Percentiles rank a stretch among this genome's conserved stretches.
Conservation (phyloP, 495 filamentous ascomycete species). For the Apodospora peruviana region DNA sequence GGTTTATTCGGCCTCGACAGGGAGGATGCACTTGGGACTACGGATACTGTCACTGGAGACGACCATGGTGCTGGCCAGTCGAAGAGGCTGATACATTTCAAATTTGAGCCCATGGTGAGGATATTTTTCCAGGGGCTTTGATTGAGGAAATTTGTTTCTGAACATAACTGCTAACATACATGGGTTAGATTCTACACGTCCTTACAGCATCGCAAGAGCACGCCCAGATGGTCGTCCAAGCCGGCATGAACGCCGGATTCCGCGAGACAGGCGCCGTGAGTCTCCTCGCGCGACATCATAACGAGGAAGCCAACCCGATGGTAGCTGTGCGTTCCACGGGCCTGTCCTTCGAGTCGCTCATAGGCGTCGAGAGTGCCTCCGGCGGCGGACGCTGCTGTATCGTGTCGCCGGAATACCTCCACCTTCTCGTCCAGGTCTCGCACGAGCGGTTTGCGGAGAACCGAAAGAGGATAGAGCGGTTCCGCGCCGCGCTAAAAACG, state of each 20-base stretch:
- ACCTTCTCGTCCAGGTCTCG: conserved; percentile 57
- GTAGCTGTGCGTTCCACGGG: conserved; percentile 79
- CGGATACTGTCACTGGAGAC: conserved; percentile 7
- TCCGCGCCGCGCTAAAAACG: conserved; percentile 39
- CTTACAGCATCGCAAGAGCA: conserved; percentile 65
- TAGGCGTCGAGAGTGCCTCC: conserved; percentile 53
- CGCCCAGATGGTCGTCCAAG: conserved; percentile 65
- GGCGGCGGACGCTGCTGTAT: conserved; percentile 30
- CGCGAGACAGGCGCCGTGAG: conserved; percentile 76
- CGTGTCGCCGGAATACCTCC: conserved; percentile 55
- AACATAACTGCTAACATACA: conserved; percentile 6
- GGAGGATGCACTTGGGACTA: conserved; percentile 7
- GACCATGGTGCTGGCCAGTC: conserved; percentile 13
- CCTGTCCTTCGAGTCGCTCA: conserved; percentile 68
- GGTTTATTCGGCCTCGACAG: conserved; percentile 1
- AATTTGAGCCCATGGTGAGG: conserved; percentile 89
- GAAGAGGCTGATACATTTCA: conserved; percentile 71
- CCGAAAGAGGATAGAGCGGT: conserved; percentile 59
- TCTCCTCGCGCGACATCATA: conserved; percentile 6
- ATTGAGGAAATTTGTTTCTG: too few relatives aligned
- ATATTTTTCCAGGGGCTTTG: background rate
- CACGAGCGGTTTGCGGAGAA: conserved; percentile 78
- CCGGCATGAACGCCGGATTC: conserved; percentile 76
- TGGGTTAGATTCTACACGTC: conserved; percentile 77
- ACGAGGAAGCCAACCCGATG: conserved; percentile 51